Evolutionary conservation across 2,329 filamentous ascomycete species (phyloP), one percentile per base, ranked within the genome.

Genomic region (Beauveria bassiana): DNA sequence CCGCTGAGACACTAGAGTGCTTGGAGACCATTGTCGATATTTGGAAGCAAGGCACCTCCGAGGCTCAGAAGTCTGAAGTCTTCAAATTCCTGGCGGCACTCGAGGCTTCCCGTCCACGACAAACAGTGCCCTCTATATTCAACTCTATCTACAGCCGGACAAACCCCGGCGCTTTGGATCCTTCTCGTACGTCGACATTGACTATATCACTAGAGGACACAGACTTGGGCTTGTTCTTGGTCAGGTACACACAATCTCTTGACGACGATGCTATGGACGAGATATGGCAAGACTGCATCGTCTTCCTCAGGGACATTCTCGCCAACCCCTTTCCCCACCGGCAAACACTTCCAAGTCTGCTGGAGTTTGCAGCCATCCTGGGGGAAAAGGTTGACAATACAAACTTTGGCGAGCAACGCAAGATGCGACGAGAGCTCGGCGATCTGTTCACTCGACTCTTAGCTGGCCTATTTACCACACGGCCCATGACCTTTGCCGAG

Each of bases 191-290:
- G 72, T 98, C 93, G 18, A 96, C 91, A 2, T 78, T 98, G 71
- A 96, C 93, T 0, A 90, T 95, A 20, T 88, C 90, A 53, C 77
- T 99, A 10, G 86, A 86, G 59, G 92, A 97, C 68, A 84, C 85
- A 0, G 93, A 97, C 69, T 79, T 99, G 12, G 90, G 93, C 9
- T 84, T 89, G 9, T 99, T 99, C 72, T 75, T 98, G 50, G 90
- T 96, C 8, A 90, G 95, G 64, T 99, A 99, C 73, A 88, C 92
- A 0, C 85, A 85, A 34, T 95, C 93, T 0, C 80, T 98, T 14
- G 95, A 99, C 70, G 95, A 99, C 69, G 95, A 99, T 77, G 90
- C 95, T 18, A 93, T 97, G 83, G 95, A 99, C 69, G 95, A 99
- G 74, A 96, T 99, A 54, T 99, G 95, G 95, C 82, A 87, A 46